These are phyloP conservation scores for Candida ficus DNA, from an alignment of 805 yeast genomes.

Conservation along the genomic window DNA sequence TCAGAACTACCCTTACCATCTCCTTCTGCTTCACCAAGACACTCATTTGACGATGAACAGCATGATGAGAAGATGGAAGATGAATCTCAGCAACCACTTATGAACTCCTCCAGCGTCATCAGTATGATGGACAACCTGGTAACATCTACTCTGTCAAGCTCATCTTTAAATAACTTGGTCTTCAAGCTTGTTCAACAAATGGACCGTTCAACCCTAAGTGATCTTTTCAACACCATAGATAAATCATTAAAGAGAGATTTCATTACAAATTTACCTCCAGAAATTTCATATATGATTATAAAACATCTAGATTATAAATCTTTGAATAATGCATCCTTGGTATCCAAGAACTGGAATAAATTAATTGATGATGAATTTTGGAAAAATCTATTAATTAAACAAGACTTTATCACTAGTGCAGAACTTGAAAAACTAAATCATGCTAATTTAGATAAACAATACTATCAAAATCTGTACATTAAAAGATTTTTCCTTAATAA, in stretches of 20 bases:
- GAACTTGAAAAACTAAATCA: slow-evolving; percentile 34
- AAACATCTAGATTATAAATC: slow-evolving; percentile 58
- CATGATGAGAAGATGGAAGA: slow-evolving; percentile 10
- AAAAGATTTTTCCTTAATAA: slow-evolving; percentile 27
- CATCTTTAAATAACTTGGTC: slow-evolving; percentile 44
- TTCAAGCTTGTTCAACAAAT: slow-evolving; percentile 52
- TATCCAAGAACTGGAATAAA: slow-evolving; percentile 64
- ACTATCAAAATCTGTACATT: slow-evolving; percentile 13
- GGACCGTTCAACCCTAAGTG: slow-evolving; percentile 57
- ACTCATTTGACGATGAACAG: slow-evolving; percentile 23
- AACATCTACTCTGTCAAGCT: slow-evolving; percentile 31
- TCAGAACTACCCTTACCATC: slow-evolving; percentile 59
- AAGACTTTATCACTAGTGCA: slow-evolving; percentile 47
- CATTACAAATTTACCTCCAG: slow-evolving; percentile 65
- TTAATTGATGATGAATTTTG: slow-evolving; percentile 65
- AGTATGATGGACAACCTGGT: slow-evolving; percentile 13
- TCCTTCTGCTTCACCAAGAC: slow-evolving; percentile 60
- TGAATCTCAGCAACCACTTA: not conserved
- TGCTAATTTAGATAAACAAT: slow-evolving; percentile 1
- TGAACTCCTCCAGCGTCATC: slow-evolving; percentile 7
- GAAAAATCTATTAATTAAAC: slow-evolving; percentile 59
- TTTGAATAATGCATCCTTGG: slow-evolving; percentile 55
- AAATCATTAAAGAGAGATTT: slow-evolving; percentile 68
- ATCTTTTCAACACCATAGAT: slow-evolving; percentile 47
- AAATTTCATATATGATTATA: slow-evolving; percentile 63